phyloP scores from a whole-genome alignment of 2,329 filamentous ascomycete species.

The Penicillium sp. region DNA sequence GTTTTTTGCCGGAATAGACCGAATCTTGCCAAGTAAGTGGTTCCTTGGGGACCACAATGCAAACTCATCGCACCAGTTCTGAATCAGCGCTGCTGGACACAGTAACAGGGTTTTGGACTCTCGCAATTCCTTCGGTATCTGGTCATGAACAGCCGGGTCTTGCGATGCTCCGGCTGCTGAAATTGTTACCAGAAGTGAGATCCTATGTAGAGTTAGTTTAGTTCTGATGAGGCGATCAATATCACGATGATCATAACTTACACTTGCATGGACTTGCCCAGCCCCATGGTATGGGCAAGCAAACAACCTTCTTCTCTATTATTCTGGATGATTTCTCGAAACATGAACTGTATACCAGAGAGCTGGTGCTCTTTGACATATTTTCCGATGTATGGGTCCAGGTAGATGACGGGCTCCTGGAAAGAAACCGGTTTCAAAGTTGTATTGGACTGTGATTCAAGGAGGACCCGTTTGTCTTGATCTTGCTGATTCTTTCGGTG shows the following conservation, averaged over 20 bases:
- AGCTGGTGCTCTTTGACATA: constrained; percentile 76
- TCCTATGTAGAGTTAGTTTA: constrained; percentile 42
- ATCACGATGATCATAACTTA: constrained; percentile 35
- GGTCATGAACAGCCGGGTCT: constrained; percentile 57
- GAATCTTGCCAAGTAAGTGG: constrained; percentile 55
- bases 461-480: too few species aligned
- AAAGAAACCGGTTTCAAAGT: constrained; percentile 40
- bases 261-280: constrained; percentile 91
- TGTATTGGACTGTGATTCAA: too few species aligned
- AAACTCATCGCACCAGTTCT: constrained; percentile 83
- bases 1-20: constrained; percentile 12
- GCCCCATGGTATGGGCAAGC: constrained; percentile 84
- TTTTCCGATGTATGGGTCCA: constrained; percentile 63
- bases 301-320: constrained; percentile 70
- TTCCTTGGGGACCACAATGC: constrained; percentile 63
- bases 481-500: too few species aligned
- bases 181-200: constrained; percentile 76
- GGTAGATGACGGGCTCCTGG: constrained; percentile 47
- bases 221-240: too few species aligned
- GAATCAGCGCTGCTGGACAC: constrained; percentile 70
- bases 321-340: constrained; percentile 73
- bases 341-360: constrained; percentile 80
- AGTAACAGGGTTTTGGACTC: constrained; percentile 67
- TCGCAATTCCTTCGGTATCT: constrained; percentile 68
- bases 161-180: constrained; percentile 63